A percentile compares a stretch with the other conserved stretches of the same genome.
Evolutionary conservation across 306 rosid genomes (phyloP).

Genomic region (Cotoneaster glaucophyllus): DNA sequence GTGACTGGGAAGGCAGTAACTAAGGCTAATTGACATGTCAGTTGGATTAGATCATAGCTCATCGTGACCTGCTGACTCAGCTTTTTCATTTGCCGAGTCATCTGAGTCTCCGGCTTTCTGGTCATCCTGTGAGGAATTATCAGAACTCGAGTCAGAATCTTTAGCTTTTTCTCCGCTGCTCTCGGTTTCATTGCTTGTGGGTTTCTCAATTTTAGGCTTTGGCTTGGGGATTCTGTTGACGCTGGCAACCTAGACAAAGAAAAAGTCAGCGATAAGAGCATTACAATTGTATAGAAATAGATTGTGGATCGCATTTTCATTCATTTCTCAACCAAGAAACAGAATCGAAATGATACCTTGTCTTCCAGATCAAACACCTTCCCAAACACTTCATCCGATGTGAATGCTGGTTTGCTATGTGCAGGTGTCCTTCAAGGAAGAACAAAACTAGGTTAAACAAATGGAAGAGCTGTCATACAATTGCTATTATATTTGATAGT

Average conservation of each 20-base stretch:
- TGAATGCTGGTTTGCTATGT: slow-evolving; percentile 62
- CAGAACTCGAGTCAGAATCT: slow-evolving; percentile 36
- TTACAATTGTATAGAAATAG: background rate
- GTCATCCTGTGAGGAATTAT: slow-evolving; percentile 32
- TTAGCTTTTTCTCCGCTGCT: slow-evolving; percentile 32
- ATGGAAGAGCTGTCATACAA: background rate
- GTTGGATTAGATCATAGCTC: slow-evolving; percentile 54
- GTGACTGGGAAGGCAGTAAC: slow-evolving; percentile 24
- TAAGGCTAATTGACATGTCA: slow-evolving; percentile 18
- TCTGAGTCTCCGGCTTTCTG: slow-evolving; percentile 32
- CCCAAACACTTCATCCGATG: slow-evolving; percentile 68
- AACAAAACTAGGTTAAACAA: slow-evolving; percentile 7
- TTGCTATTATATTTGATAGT: background rate
- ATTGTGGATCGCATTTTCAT: slow-evolving; percentile 1
- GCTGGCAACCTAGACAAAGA: slow-evolving; percentile 44
- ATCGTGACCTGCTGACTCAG: slow-evolving; percentile 42
- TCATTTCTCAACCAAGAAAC: background rate
- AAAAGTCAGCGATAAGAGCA: slow-evolving; percentile 3
- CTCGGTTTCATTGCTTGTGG: slow-evolving; percentile 53
- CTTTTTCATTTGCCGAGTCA: slow-evolving; percentile 24
- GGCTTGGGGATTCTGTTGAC: slow-evolving; percentile 82
- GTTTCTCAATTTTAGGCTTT: slow-evolving; percentile 72
- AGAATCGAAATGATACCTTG: slow-evolving; percentile 46
- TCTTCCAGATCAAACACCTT: slow-evolving; percentile 63
- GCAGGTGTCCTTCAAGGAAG: slow-evolving; percentile 47